A percentile compares a stretch with the other conserved stretches of the same genome.
Evolutionary conservation across 306 rosid species (phyloP).

Genomic region (Trichosanthes truncata): DNA sequence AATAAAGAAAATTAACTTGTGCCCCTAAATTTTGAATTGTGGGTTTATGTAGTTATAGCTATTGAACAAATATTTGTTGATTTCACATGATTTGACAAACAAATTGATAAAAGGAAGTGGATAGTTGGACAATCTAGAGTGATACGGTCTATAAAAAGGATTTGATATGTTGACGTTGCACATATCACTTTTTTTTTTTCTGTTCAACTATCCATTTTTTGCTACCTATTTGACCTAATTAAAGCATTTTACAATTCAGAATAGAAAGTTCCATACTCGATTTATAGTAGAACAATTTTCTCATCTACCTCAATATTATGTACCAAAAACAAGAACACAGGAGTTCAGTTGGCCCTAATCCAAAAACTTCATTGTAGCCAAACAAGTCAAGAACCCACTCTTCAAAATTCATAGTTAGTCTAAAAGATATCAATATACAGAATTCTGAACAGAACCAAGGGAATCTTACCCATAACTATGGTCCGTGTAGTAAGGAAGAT

Average conservation of each 20-base stretch:
- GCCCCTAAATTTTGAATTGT: neutral
- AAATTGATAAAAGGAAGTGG: neutral
- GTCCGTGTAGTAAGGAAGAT: constrained; percentile 71
- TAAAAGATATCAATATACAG: neutral
- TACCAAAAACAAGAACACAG: neutral
- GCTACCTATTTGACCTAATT: neutral
- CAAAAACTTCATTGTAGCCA: neutral
- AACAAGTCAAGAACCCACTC: constrained; percentile 6
- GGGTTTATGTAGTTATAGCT: neutral
- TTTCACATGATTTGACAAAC: neutral
- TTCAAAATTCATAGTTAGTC: neutral
- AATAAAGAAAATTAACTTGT: neutral
- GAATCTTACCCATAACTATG: constrained; percentile 66
- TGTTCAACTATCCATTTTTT: neutral
- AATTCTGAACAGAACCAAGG: neutral
- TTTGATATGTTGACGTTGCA: neutral
- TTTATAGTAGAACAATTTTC: neutral
- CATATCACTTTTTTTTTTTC: neutral
- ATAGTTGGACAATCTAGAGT: neutral
- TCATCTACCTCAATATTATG: neutral
- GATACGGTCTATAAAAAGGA: neutral
- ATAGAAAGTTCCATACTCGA: neutral
- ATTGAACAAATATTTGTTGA: neutral
- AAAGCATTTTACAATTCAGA: neutral
- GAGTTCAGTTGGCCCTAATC: neutral